Conservation (phyloP, 257 asterid genomes). For the Capsicum baccatum region DNA sequence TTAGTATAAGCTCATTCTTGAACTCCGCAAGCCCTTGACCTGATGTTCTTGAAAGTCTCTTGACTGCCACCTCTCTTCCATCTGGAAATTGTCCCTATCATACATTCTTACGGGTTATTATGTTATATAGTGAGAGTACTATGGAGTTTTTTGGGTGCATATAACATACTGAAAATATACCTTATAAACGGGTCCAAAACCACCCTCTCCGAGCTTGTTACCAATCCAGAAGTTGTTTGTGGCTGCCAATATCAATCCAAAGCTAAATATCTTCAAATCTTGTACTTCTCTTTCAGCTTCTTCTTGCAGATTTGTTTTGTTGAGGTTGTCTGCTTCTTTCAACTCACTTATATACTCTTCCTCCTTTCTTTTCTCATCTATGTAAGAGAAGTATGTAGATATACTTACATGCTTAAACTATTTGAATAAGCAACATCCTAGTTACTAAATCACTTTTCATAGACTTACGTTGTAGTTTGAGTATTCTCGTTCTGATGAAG, state of each 20-base stretch:
- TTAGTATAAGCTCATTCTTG: slow-evolving; percentile 60
- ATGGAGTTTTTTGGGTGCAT: neutral
- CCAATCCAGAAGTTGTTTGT: slow-evolving; percentile 51
- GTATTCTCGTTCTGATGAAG: slow-evolving; percentile 30
- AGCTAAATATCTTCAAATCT: slow-evolving; percentile 52
- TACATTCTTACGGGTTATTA: neutral
- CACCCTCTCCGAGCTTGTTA: slow-evolving; percentile 66
- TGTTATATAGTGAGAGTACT: neutral
- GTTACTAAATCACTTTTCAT: neutral
- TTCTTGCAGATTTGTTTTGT: slow-evolving; percentile 33
- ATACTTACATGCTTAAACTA: neutral
- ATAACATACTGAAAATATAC: neutral
- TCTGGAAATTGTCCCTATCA: slow-evolving; percentile 55
- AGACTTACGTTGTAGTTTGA: slow-evolving; percentile 31
- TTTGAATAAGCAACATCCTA: neutral
- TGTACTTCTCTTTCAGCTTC: slow-evolving; percentile 45
- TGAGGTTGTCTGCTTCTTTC: slow-evolving; percentile 34
- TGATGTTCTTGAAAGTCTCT: slow-evolving; percentile 59
- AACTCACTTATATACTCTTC: slow-evolving; percentile 32
- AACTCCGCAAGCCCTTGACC: slow-evolving; percentile 70
- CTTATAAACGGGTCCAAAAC: slow-evolving; percentile 60
- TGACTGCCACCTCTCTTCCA: slow-evolving; percentile 63
- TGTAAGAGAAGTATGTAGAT: neutral
- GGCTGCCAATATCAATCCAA: slow-evolving; percentile 52
- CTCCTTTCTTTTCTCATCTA: slow-evolving; percentile 39